Evolutionary conservation across 768 basidiomycete genomes (phyloP).

Genomic region (Amanita rimosa): DNA sequence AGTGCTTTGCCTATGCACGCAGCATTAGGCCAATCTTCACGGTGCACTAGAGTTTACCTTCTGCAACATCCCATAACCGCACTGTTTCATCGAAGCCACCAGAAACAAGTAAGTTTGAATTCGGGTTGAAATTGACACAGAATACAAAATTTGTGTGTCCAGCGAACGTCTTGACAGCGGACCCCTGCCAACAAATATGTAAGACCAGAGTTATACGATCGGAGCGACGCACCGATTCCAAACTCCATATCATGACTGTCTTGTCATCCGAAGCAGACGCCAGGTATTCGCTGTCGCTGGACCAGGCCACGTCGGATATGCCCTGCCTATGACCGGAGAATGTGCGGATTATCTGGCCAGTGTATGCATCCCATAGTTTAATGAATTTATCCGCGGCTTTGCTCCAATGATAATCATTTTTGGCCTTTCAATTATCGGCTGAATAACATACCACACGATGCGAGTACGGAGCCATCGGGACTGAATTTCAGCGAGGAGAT

Average conservation of each 20-base stretch:
- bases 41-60: slow-evolving; percentile 39
- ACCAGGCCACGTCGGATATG: slow-evolving; percentile 88
- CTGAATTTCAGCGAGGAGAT: slow-evolving; percentile 86
- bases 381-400: slow-evolving; percentile 77
- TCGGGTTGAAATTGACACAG: slow-evolving; percentile 85
- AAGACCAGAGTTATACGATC: slow-evolving; percentile 5
- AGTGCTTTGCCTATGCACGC: slow-evolving; percentile 59
- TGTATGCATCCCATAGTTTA: slow-evolving; percentile 70
- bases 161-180: slow-evolving; percentile 51
- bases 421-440: slow-evolving; percentile 4
- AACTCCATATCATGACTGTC: slow-evolving; percentile 76
- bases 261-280: slow-evolving; percentile 94
- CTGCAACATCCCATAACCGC: slow-evolving; percentile 90
- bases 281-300: slow-evolving; percentile 66
- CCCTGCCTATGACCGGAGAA: slow-evolving; percentile 69
- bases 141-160: slow-evolving; percentile 95
- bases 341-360: slow-evolving; percentile 64
- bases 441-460: slow-evolving; percentile 62
- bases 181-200: slow-evolving; percentile 31
- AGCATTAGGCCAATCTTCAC: neutral
- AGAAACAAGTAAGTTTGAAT: slow-evolving; percentile 83
- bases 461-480: slow-evolving; percentile 70
- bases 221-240: slow-evolving; percentile 40
- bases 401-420: slow-evolving; percentile 22
- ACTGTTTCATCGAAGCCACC: slow-evolving; percentile 96